Percentiles rank a stretch among this genome's conserved stretches.
These are phyloP conservation scores for Apiotrichum domesticum DNA, from an alignment of 1,284 basidiomycete species.

Conservation along the genomic window DNA sequence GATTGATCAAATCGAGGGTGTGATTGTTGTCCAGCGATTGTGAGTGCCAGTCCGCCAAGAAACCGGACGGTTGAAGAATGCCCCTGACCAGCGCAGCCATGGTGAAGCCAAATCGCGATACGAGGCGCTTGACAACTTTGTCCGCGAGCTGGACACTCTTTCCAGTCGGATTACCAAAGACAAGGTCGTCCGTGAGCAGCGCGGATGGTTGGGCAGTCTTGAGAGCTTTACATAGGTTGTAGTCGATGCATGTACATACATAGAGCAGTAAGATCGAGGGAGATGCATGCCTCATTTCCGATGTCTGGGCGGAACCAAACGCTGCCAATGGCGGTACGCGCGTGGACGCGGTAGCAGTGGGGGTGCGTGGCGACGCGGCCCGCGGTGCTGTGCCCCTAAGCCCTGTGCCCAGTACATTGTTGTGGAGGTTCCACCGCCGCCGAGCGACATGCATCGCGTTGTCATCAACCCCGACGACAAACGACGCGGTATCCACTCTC, in stretches of 20 bases:
- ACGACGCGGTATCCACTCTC: background rate
- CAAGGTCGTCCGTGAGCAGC: constrained; percentile 24
- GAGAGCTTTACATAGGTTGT: constrained; percentile 19
- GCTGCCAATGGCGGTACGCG: background rate
- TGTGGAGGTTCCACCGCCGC: too few relatives aligned
- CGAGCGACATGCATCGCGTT: background rate
- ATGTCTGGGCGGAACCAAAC: background rate
- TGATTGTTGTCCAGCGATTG: constrained; percentile 83
- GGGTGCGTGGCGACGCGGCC: too few relatives aligned
- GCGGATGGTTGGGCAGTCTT: constrained; percentile 13
- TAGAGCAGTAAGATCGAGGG: background rate
- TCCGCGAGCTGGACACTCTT: constrained; percentile 58
- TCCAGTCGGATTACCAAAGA: constrained; percentile 24
- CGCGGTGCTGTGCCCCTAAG: too few relatives aligned
- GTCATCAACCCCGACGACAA: background rate
- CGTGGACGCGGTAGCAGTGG: background rate
- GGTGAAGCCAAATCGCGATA: constrained; percentile 77
- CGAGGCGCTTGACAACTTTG: constrained; percentile 72
- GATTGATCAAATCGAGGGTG: constrained; percentile 91
- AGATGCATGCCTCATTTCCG: background rate
- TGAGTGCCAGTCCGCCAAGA: constrained; percentile 45
- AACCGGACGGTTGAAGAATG: background rate
- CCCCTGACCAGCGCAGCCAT: constrained; percentile 53
- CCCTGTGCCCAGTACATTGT: too few relatives aligned
- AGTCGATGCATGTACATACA: constrained; percentile 8